Evolutionary conservation across 1,139 yeast species (phyloP), one percentile per base, ranked within the genome.

Genomic region (Yamadazyma sp.): DNA sequence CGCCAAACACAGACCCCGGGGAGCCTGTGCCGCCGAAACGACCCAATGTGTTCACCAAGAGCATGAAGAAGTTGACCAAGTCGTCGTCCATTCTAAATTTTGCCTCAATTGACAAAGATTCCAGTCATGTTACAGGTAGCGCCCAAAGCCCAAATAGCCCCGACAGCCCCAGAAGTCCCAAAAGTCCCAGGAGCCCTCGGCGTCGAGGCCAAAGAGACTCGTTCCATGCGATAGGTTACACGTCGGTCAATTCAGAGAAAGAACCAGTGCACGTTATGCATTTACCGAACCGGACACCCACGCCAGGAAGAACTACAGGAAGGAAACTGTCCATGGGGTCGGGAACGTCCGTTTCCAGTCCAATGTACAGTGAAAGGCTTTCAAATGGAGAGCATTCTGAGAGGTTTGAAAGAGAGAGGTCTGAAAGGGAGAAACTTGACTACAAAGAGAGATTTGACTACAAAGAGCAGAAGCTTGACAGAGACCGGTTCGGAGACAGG

Each of bases 181-280:
- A 17, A 16, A 17, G 13, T 11, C 28, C 30, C 16, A n/a, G 14
- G 9, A 18, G 24, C 11, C 22, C 30, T 15, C n/a, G 12, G 9
- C 17, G 24, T 11, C 26, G 15, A 13, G n/a, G 7, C 18, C 6
- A 22, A n/a, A n/a, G n/a, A 16, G 33, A 31, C 8, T 3, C 23
- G 6, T 65, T 66, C 45, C 70, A 63, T 32, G 70, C 72, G 14
- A 57, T 67, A 26, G 62, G 68, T 28, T 67, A 67, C 42, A 62
- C 61, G 11, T 38, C 55, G 15, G 56, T 60, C 29, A 42, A 57
- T 9, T 24, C 53, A 8, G 47, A 48, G 10, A 53, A 49, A 24
- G 66, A 62, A 38, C 70, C 70, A 6, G 56, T 59, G 13, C 61
- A 54, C 37, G 67, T 63, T 20, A 54, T 46, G 51, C 54, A 53